Conservation (phyloP, 805 yeast genomes). For the Nakazawaea peltata region DNA sequence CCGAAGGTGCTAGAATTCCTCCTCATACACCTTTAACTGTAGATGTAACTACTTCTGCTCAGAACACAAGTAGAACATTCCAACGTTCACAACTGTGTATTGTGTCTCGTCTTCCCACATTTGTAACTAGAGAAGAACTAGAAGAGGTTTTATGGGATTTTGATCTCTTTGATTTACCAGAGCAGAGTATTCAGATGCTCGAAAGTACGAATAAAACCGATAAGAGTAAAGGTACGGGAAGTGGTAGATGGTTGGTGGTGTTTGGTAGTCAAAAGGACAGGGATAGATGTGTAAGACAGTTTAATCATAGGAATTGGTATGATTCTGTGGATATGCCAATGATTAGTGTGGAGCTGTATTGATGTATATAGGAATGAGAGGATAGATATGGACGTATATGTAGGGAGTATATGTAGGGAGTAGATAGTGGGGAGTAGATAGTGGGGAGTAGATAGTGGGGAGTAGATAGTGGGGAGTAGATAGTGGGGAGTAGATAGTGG, state of each 20-base stretch:
- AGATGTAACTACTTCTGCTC: no score
- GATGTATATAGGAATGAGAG: neutral
- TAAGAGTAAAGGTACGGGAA: no score
- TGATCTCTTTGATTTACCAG: conserved; percentile 25
- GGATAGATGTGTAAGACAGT: conserved; percentile 38
- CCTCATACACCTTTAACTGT: no score
- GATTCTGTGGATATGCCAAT: conserved; percentile 19
- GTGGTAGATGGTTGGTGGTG: conserved; percentile 25
- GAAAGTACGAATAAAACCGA: conserved; percentile 11
- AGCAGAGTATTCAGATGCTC: conserved; percentile 10
- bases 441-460: no score
- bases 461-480: no score
- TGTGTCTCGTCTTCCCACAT: conserved; percentile 40
- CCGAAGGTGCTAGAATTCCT: no score
- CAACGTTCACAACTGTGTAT: conserved; percentile 30
- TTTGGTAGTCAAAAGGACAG: conserved; percentile 42
- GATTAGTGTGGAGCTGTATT: conserved; percentile 20
- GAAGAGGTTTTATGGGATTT: conserved; percentile 39
- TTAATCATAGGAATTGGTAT: conserved; percentile 36
- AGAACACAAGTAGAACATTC: no score
- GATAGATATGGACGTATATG: no score
- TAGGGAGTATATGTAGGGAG: no score
- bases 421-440: no score
- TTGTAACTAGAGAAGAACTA: conserved; percentile 28
- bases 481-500: no score